Conservation (phyloP, 371 early-diverging fungal genomes). For the Mucor sp. region DNA sequence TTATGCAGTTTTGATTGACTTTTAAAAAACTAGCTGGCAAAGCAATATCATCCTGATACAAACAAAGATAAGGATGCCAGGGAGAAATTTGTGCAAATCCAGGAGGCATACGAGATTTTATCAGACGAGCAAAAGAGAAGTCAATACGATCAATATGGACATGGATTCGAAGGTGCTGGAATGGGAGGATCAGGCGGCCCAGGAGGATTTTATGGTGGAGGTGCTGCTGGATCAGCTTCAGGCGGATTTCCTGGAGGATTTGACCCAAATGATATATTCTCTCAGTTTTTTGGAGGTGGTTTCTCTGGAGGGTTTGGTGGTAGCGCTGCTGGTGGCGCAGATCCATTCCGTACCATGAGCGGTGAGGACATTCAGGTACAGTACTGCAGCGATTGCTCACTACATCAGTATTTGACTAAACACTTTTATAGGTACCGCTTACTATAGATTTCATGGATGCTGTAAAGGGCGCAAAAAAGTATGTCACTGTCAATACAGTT, state of each 20-base stretch:
- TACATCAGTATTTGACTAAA: too few species aligned
- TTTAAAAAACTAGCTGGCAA: constrained; percentile 68
- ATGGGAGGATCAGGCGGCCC: neutral
- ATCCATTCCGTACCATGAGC: constrained; percentile 21
- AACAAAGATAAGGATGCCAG: constrained; percentile 87
- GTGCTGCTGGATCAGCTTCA: neutral
- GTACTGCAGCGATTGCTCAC: neutral
- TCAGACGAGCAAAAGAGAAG: constrained; percentile 86
- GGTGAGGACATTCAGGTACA: constrained; percentile 53
- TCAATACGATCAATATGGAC: constrained; percentile 88
- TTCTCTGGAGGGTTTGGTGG: constrained; percentile 69
- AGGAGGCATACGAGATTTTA: constrained; percentile 93
- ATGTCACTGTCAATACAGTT: constrained; percentile 61
- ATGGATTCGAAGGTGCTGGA: constrained; percentile 29
- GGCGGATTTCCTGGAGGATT: constrained; percentile 60
- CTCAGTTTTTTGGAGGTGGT: constrained; percentile 15
- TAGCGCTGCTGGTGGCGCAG: constrained; percentile 47
- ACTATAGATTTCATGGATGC: constrained; percentile 90
- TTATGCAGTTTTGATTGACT: neutral
- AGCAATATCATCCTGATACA: constrained; percentile 95
- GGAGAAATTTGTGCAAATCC: constrained; percentile 93
- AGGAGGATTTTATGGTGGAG: constrained; percentile 6
- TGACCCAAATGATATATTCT: constrained; percentile 16
- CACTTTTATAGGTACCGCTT: constrained; percentile 28
- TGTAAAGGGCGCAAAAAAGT: constrained; percentile 74